These are phyloP conservation scores for Rhodamnia argentea DNA, from an alignment of 345 rosid genomes.

Conservation along the genomic window DNA sequence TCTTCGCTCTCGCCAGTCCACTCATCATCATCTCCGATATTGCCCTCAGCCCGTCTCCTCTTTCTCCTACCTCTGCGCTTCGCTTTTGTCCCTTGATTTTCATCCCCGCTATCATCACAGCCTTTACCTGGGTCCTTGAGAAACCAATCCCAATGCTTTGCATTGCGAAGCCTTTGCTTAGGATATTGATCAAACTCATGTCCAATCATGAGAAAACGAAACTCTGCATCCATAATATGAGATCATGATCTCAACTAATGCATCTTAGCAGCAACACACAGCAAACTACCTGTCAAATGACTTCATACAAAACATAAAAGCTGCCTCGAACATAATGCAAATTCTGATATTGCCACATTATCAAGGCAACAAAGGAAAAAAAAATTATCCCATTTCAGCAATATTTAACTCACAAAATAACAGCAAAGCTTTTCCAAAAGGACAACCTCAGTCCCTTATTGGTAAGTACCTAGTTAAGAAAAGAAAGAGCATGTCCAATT, in stretches of 20 bases:
- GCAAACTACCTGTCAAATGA: not conserved
- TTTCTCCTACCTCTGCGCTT: slow-evolving; percentile 21
- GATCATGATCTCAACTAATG: not conserved
- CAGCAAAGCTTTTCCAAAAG: not conserved
- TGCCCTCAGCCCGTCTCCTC: slow-evolving; percentile 27
- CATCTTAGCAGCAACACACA: not conserved
- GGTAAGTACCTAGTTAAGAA: not conserved
- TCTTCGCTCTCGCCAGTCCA: slow-evolving; percentile 64
- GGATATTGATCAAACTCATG: slow-evolving; percentile 61
- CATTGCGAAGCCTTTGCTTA: slow-evolving; percentile 21
- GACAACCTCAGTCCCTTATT: not conserved
- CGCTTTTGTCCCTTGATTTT: slow-evolving; percentile 6
- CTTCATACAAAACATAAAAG: not conserved
- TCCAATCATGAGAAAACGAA: slow-evolving; percentile 73
- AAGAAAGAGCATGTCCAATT: not conserved
- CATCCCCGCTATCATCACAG: slow-evolving; percentile 22
- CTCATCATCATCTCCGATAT: slow-evolving; percentile 25
- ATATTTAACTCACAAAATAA: not conserved
- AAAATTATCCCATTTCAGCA: not conserved
- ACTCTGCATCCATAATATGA: slow-evolving; percentile 40
- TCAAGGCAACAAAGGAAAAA: not conserved
- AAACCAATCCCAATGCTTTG: slow-evolving; percentile 76
- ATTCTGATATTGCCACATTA: not conserved
- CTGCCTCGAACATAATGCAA: not conserved
- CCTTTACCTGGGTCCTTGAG: slow-evolving; percentile 33